Conservation (phyloP, 1,139 yeast genomes). For the Nematodospora anomalae region DNA sequence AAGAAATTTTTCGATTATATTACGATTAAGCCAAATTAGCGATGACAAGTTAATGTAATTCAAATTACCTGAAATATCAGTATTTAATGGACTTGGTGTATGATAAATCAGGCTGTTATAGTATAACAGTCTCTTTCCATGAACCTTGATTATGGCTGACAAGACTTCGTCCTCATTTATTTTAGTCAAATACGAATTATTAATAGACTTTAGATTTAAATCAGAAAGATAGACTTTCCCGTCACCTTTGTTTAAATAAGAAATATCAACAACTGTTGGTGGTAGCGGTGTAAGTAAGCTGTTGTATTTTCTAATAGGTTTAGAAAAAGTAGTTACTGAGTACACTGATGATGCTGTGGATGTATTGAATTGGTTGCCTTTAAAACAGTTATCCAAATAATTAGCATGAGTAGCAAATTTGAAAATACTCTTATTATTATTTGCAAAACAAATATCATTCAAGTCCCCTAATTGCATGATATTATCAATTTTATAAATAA, state of each 20-base stretch:
- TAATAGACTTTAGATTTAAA: constrained; percentile 40
- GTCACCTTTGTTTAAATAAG: constrained; percentile 36
- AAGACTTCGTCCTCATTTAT: constrained; percentile 42
- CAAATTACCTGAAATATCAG: constrained; percentile 21
- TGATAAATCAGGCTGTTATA: constrained; percentile 12
- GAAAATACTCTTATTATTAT: constrained; percentile 5
- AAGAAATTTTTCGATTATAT: constrained; percentile 35
- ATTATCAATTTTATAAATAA: constrained; percentile 25
- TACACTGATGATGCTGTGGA: constrained; percentile 35
- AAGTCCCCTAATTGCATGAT: constrained; percentile 18
- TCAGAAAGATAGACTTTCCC: constrained; percentile 44
- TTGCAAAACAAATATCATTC: constrained; percentile 6
- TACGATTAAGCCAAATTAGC: constrained; percentile 54
- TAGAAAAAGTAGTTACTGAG: constrained; percentile 30
- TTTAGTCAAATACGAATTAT: constrained; percentile 30
- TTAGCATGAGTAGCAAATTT: constrained; percentile 6
- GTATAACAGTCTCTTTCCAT: constrained; percentile 16
- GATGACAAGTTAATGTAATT: constrained; percentile 41
- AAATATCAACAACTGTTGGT: constrained; percentile 25
- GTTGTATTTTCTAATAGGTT: constrained; percentile 34
- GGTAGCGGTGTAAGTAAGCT: constrained; percentile 42
- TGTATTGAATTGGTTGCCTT: constrained; percentile 14
- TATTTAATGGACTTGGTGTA: constrained; percentile 17
- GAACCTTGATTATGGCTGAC: constrained; percentile 26
- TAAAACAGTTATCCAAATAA: constrained; percentile 9